Evolutionary conservation across 2,329 filamentous ascomycete genomes (phyloP).

Genomic region (Cylindrodendrum hubeiense): DNA sequence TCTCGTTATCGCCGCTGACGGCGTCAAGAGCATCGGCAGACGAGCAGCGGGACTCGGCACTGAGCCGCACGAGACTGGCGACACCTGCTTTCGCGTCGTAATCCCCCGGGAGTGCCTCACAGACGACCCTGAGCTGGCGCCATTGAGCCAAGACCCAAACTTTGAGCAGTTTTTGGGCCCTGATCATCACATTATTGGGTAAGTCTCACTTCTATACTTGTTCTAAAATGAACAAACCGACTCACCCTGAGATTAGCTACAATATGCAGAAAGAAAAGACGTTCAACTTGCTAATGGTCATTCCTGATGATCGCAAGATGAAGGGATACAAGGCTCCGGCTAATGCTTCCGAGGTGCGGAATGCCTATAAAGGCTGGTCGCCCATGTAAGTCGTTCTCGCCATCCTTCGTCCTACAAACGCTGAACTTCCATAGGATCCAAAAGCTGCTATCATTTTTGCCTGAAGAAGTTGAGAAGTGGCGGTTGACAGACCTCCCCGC

Average conservation of each 20-base stretch:
- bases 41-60: constrained; percentile 3
- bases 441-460: constrained; percentile 10
- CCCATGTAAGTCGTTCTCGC: neutral
- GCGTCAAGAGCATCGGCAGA: constrained; percentile 23
- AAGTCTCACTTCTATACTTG: neutral
- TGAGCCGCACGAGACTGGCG: constrained; percentile 25
- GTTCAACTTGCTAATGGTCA: constrained; percentile 19
- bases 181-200: constrained; percentile 27
- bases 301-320: constrained; percentile 20
- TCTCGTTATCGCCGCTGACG: constrained; percentile 11
- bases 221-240: neutral
- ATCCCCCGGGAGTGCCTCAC: constrained; percentile 13
- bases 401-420: neutral
- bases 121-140: constrained; percentile 15
- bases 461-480: constrained; percentile 21
- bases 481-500: constrained; percentile 15
- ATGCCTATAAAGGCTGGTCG: constrained; percentile 18
- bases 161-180: constrained; percentile 21
- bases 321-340: constrained; percentile 19
- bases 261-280: constrained; percentile 25
- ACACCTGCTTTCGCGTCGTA: constrained; percentile 19
- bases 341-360: constrained; percentile 15
- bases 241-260: neutral
- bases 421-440: neutral
- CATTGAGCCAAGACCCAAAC: constrained; percentile 14